phyloP scores from a whole-genome alignment of 345 rosid genomes.

The Linum usitatissimum region DNA sequence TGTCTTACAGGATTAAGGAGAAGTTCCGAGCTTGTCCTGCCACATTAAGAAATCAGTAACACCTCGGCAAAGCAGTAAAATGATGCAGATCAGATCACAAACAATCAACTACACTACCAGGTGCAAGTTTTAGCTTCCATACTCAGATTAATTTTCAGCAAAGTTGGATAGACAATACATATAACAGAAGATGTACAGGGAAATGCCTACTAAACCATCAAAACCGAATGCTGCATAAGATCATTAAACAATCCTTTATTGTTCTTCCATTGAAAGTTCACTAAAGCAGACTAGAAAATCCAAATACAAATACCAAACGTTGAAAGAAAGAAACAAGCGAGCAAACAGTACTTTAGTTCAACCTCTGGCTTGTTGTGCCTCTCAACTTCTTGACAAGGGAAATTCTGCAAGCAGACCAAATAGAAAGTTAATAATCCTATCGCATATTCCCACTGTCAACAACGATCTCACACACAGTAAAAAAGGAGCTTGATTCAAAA shows the following conservation, averaged over 20 bases:
- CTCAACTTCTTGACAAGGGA: conserved; percentile 99
- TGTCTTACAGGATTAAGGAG: conserved; percentile 80
- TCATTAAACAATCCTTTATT: background rate
- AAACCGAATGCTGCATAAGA: background rate
- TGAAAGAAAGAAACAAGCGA: background rate
- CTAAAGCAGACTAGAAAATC: background rate
- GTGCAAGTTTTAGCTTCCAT: background rate
- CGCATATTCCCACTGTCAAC: background rate
- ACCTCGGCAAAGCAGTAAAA: background rate
- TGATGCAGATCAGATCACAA: background rate
- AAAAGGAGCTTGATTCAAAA: background rate
- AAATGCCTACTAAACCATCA: no score
- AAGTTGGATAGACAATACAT: no score
- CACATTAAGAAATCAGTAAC: conserved; percentile 10
- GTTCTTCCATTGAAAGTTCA: background rate
- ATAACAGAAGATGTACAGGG: no score
- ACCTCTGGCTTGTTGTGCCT: conserved; percentile 99
- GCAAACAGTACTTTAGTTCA: conserved; percentile 63
- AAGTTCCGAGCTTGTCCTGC: conserved; percentile 93
- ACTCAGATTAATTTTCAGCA: no score
- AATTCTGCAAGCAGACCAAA: conserved; percentile 44
- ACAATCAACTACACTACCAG: background rate
- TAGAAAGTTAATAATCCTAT: background rate
- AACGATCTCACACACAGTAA: background rate
- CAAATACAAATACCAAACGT: background rate